A percentile compares a stretch with the other conserved stretches of the same genome.
Conservation (phyloP, 805 yeast genomes). For the Hanseniaspora mollemarum region DNA sequence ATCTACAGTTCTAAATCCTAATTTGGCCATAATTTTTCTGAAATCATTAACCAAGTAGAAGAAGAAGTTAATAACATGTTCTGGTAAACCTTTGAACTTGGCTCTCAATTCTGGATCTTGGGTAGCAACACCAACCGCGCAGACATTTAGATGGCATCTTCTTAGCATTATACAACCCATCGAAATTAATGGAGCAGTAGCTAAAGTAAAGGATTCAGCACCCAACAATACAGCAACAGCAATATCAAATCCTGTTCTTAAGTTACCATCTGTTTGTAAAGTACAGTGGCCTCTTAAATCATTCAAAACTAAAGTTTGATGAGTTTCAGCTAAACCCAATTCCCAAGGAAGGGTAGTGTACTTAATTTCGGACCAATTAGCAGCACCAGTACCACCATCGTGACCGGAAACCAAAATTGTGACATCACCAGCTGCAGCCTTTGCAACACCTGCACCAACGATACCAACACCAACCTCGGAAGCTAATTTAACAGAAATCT, state of each 20-base stretch:
- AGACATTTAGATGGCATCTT: constrained; percentile 83
- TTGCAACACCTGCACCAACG: constrained; percentile 97
- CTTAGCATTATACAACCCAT: constrained; percentile 97
- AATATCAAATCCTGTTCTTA: constrained; percentile 92
- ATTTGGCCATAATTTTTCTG: constrained; percentile 82
- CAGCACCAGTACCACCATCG: constrained; percentile 99
- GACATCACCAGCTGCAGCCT: constrained; percentile 89
- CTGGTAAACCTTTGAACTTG: constrained; percentile 94
- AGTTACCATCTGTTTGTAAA: constrained; percentile 97
- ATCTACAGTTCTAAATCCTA: constrained; percentile 89
- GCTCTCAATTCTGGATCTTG: constrained; percentile 89
- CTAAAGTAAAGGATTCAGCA: constrained; percentile 98
- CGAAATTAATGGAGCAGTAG: constrained; percentile 92
- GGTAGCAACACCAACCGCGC: constrained; percentile 98
- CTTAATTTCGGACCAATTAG: constrained; percentile 92
- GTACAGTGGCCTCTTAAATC: constrained; percentile 92
- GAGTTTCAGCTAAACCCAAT: constrained; percentile 94
- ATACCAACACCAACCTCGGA: constrained; percentile 99
- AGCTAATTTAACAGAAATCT: constrained; percentile 91
- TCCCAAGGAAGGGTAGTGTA: constrained; percentile 99
- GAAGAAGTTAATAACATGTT: constrained; percentile 95
- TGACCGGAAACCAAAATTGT: constrained; percentile 82
- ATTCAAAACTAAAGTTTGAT: constrained; percentile 89
- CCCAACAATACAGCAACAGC: constrained; percentile 93
- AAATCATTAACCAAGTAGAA: constrained; percentile 88